Evolutionary conservation across 2,329 filamentous ascomycete species (phyloP).

Genomic region (Didymella sp.): DNA sequence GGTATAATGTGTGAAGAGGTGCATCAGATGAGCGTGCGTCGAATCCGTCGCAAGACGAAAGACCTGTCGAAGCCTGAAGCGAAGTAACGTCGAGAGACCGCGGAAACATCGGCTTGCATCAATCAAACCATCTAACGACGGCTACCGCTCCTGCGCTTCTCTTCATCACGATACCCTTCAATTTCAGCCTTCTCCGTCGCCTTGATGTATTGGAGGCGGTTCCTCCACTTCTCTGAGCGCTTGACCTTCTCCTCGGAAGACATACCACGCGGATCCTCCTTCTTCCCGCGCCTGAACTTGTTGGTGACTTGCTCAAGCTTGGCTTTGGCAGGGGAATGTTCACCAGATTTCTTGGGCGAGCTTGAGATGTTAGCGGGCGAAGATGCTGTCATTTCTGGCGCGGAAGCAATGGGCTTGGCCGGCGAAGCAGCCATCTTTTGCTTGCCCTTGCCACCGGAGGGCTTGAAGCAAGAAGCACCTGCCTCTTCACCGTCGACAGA

Average conservation of each 20-base stretch:
- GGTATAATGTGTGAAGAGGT: neutral
- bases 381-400: conserved; percentile 24
- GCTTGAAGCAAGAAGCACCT: conserved; percentile 43
- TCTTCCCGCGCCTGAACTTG: conserved; percentile 51
- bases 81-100: neutral
- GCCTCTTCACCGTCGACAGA: conserved; percentile 28
- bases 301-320: conserved; percentile 57
- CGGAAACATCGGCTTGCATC: neutral
- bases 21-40: neutral
- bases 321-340: conserved; percentile 54
- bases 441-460: conserved; percentile 41
- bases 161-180: conserved; percentile 26
- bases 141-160: conserved; percentile 13
- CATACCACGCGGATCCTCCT: conserved; percentile 46
- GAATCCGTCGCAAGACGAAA: neutral
- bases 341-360: conserved; percentile 48
- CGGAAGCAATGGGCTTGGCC: conserved; percentile 25
- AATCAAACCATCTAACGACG: conserved; percentile 1
- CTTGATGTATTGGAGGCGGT: conserved; percentile 46
- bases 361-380: conserved; percentile 36
- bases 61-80: neutral
- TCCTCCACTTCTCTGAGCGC: conserved; percentile 47
- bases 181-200: conserved; percentile 39
- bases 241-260: conserved; percentile 48
- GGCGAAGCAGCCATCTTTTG: conserved; percentile 40